Conservation (phyloP, 306 rosid genomes). For the Sindora glabra region DNA sequence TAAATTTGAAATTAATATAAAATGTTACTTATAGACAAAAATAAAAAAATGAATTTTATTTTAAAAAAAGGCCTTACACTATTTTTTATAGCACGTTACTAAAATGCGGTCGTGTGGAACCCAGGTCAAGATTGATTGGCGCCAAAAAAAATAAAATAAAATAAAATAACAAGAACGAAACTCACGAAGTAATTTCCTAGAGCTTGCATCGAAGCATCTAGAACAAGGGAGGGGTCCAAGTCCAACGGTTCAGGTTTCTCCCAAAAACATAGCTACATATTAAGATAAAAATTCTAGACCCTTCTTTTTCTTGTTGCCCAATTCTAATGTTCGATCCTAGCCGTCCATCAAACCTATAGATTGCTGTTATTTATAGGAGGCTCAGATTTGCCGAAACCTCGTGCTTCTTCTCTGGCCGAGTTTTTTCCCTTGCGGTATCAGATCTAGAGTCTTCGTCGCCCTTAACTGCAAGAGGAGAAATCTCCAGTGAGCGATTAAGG, state of each 20-base stretch:
- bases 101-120: too few species aligned
- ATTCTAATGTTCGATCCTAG: constrained; percentile 14
- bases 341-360: constrained; percentile 18
- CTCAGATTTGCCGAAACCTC: rapidly evolving
- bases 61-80: too few species aligned
- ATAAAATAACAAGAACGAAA: too few species aligned
- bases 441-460: constrained; percentile 6
- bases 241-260: constrained; percentile 14
- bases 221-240: constrained; percentile 17
- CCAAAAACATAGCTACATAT: not conserved
- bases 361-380: not conserved
- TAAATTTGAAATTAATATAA: too few species aligned
- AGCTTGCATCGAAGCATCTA: constrained; percentile 23
- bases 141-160: too few species aligned
- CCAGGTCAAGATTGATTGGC: too few species aligned
- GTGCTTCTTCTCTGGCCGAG: not conserved
- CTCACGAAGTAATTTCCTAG: too few species aligned
- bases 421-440: not conserved
- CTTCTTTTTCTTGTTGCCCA: too few species aligned
- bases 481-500: not conserved
- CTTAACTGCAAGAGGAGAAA: not conserved
- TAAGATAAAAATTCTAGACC: constrained; percentile 25
- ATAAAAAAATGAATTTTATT: too few species aligned
- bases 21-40: too few species aligned
- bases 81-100: too few species aligned